phyloP scores from a whole-genome alignment of 208 protist genomes.

The Trypanosoma conorhini region DNA sequence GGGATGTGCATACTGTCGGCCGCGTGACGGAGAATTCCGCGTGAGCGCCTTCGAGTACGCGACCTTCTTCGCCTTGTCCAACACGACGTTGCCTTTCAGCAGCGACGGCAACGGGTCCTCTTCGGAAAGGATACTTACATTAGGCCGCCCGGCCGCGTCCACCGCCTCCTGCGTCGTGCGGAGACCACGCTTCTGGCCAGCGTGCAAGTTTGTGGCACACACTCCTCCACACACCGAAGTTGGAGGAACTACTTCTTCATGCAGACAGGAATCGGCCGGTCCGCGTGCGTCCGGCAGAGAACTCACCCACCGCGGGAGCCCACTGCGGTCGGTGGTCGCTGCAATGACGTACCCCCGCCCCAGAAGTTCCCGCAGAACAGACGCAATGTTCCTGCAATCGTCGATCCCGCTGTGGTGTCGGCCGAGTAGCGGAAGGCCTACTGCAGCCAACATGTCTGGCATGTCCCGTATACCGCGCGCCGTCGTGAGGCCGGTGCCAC shows the following conservation, averaged over 20 bases:
- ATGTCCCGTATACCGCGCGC: conserved; percentile 38
- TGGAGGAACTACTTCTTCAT: background rate
- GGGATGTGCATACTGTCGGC: conserved; percentile 50
- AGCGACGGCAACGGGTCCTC: conserved; percentile 17
- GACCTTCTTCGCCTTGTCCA: conserved; percentile 14
- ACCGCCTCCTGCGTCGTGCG: background rate
- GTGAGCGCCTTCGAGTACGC: conserved; percentile 61
- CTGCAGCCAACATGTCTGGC: conserved; percentile 64
- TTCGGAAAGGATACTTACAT: conserved; percentile 15
- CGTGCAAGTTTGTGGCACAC: background rate
- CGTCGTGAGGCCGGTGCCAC: background rate
- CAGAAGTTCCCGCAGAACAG: conserved; percentile 56
- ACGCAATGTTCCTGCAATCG: conserved; percentile 94
- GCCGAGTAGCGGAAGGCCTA: conserved; percentile 70
- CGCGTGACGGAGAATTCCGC: conserved; percentile 69
- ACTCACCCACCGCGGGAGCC: conserved; percentile 7
- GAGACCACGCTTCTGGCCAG: background rate
- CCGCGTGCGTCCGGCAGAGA: background rate
- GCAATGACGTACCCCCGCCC: conserved; percentile 38
- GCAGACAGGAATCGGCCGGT: background rate
- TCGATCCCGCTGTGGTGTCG: conserved; percentile 93
- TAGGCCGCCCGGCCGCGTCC: background rate
- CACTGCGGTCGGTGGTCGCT: conserved; percentile 35
- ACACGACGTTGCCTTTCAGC: background rate
- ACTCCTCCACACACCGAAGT: background rate